Base-by-base conservation (phyloP, 1,139 yeast genomes). In the Yarrowia galli region DNA sequence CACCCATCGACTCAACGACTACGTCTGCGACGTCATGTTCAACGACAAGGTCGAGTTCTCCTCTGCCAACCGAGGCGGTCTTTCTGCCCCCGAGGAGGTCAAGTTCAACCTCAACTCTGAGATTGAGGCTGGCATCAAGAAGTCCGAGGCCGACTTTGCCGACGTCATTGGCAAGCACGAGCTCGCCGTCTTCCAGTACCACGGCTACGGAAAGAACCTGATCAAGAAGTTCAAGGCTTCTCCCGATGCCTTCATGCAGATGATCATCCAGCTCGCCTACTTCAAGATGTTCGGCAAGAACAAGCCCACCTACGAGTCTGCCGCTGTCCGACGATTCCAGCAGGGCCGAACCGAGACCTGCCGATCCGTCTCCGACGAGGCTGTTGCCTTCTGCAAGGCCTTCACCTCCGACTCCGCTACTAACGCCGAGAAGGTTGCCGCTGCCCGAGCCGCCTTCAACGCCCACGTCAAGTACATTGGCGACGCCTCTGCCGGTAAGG, bases 321-420 rank as follows among this genome's bases (percentile, higher is more conserved):
- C 98, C 9, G 92, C 98, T 35, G 93, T 98, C 6, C 87, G 98
- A 79, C 88, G 87, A 76, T 93, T 84, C 80, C 89, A 88, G 76
- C 88, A 86, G 74, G 99, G 99, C 69, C 87, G 99, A 79, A 95
- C 98, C n/a, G 99, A 95, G 79, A 90, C 98, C 49, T 93, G 97
- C 71, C 86, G 99, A 76, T 81, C 92, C 10, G 97, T 92, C 28
- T 88, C 97, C n/a, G 80, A 79, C 68, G 97, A 90, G 76, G 85
- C 93, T 38, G 83, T 86, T 69, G 81, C 82, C 63, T 91, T 92
- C 78, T 96, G 91, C 71, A 83, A 86, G 76, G 87, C 91, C 54
- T 91, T 97, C 91, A 83, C 88, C 72, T 81, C 87, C 74, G 81
- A 86, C n/a, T 73, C 77, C 2, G 83, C 89, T 15, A 70, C 89